Conservation (phyloP, 208 protist species). For the Paratrypanosoma confusum region DNA sequence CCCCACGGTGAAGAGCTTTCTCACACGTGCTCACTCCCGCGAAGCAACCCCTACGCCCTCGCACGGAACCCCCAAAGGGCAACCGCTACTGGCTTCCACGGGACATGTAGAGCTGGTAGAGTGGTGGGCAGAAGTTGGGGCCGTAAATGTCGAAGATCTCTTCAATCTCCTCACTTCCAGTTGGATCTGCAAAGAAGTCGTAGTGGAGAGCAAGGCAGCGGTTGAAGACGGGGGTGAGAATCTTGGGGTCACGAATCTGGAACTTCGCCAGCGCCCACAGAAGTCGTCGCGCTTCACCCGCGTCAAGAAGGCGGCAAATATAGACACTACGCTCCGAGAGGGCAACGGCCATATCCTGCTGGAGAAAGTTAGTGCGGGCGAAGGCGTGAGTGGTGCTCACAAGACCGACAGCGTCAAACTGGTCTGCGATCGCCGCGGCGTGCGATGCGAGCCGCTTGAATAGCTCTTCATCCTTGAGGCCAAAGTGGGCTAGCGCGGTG, state of each 20-base stretch:
- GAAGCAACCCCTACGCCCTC: too few species aligned
- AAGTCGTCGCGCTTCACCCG: conserved; percentile 62
- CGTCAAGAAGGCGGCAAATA: conserved; percentile 72
- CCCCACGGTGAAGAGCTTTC: too few species aligned
- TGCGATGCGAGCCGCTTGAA: conserved; percentile 84
- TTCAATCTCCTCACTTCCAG: conserved; percentile 84
- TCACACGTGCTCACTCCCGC: too few species aligned
- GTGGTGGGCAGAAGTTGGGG: conserved; percentile 65
- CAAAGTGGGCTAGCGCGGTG: conserved; percentile 84
- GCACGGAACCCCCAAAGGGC: too few species aligned
- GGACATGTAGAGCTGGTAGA: conserved; percentile 85
- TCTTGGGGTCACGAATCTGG: conserved; percentile 68
- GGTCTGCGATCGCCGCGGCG: conserved; percentile 74
- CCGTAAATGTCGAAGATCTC: conserved; percentile 87
- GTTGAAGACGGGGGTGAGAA: conserved; percentile 78
- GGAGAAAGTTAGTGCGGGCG: conserved; percentile 78
- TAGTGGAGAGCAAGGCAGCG: conserved; percentile 77
- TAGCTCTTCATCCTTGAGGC: conserved; percentile 85
- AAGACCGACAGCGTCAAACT: conserved; percentile 67
- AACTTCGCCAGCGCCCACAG: conserved; percentile 86
- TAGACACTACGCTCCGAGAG: conserved; percentile 79
- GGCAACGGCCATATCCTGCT: conserved; percentile 82
- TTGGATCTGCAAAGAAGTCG: conserved; percentile 85
- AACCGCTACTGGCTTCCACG: conserved; percentile 16
- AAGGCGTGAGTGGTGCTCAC: conserved; percentile 86